Evolutionary conservation across 345 rosid genomes (phyloP), one percentile per base, ranked within the genome.

Genomic region (Citrus australasica): DNA sequence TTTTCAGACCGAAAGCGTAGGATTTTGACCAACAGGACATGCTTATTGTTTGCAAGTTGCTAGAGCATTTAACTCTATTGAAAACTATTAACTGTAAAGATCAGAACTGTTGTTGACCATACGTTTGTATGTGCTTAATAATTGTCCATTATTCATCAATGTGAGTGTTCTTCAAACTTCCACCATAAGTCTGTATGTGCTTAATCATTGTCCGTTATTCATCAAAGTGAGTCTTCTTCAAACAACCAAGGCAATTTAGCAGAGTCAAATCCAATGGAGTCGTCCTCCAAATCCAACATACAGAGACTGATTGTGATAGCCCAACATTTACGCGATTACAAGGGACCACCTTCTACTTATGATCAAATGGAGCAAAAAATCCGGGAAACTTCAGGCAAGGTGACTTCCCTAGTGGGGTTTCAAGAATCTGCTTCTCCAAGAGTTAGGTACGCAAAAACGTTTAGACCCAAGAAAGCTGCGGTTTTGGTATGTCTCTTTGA

Each of bases 401-500:
- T 92, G 11, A 90, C 90, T 73, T 84, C 95, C 32, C 95, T 88
- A 71, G 85, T 92, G 85, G 98, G 98, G 9, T 92, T 89, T 83
- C 93, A 88, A 60, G 97, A 91, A 88, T 91, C 94, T 32, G 90
- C 84, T n/a, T 67, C 92, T 78, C 86, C 90, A 46, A 58, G 85
- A 59, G 79, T 75, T 1, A 66, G 70, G 68, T 84, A 88, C 72
- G 86, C 87, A 3, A 89, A 80, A 78, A 83, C 85, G 65, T 95
- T 90, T 73, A 84, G 83, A 58, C 94, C 98, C 73, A 92, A 92
- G 74, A 89, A 90, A 89, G 99, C 95, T 9, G 99, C 98, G 66
- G 98, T 95, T 8, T 81, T 95, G 91, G 83, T 95, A 78, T 95
- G 98, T 79, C 84, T 93, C 72, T 95, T 92, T 61, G 91, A 92